Conservation (phyloP, 2,329 filamentous ascomycete species). For the Pseudogymnoascus sp. region DNA sequence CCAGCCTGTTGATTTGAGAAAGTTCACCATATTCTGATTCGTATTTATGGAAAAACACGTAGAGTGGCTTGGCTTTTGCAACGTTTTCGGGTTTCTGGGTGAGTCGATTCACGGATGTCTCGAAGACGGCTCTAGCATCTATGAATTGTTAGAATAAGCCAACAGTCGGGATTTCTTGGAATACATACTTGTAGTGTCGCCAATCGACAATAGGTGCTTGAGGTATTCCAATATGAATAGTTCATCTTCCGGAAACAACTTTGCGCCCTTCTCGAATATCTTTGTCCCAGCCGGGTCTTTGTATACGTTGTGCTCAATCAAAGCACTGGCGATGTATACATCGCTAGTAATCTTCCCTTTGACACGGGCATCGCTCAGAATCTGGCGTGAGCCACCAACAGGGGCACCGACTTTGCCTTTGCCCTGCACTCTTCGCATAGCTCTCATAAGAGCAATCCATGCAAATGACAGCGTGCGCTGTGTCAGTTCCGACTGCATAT, state of each 20-base stretch:
- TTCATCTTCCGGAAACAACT: constrained; percentile 89
- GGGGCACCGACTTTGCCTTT: constrained; percentile 48
- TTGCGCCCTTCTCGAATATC: constrained; percentile 91
- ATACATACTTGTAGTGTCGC: constrained; percentile 82
- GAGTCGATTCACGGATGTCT: constrained; percentile 81
- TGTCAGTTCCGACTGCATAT: constrained; percentile 64
- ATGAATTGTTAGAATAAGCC: constrained; percentile 18
- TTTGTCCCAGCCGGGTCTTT: constrained; percentile 87
- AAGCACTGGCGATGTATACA: constrained; percentile 85
- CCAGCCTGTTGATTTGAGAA: constrained; percentile 80
- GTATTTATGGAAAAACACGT: constrained; percentile 88
- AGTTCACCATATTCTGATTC: constrained; percentile 93
- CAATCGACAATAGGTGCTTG: constrained; percentile 85
- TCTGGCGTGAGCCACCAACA: constrained; percentile 62
- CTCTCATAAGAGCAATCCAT: constrained; percentile 90
- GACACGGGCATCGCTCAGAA: constrained; percentile 83
- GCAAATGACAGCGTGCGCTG: constrained; percentile 83
- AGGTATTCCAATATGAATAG: constrained; percentile 91
- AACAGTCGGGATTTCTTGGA: background rate
- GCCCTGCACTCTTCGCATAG: constrained; percentile 90
- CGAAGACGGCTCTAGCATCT: constrained; percentile 94
- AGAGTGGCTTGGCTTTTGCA: constrained; percentile 73
- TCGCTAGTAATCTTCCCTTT: constrained; percentile 86
- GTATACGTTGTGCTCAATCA: constrained; percentile 93
- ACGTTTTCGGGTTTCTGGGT: constrained; percentile 67